These are phyloP conservation scores for Fusarium sp. DNA, from an alignment of 2,329 filamentous ascomycete species.

Conservation along the genomic window DNA sequence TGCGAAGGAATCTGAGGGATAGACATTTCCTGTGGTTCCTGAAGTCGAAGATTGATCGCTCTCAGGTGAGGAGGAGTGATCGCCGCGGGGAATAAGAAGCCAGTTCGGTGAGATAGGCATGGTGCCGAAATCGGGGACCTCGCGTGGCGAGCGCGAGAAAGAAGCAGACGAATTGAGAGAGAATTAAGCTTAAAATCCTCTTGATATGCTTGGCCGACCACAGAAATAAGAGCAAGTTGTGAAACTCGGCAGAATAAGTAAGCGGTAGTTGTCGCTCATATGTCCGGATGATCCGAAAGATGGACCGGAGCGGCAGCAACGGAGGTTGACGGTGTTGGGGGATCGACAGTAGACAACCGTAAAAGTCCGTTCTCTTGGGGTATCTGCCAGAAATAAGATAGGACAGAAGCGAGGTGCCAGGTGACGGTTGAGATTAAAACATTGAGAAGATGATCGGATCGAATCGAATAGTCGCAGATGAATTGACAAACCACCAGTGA, in stretches of 20 bases:
- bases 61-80: constrained; percentile 41
- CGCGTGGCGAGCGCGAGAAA: background rate
- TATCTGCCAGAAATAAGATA: background rate
- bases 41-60: constrained; percentile 27
- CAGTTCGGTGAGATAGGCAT: constrained; percentile 27
- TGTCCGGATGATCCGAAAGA: constrained; percentile 36
- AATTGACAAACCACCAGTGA: constrained; percentile 22
- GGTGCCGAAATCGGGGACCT: constrained; percentile 6
- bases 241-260: constrained; percentile 11
- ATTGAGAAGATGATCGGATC: constrained; percentile 1
- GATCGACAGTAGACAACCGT: constrained; percentile 29
- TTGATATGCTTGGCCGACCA: constrained; percentile 1
- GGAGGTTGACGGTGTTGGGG: constrained; percentile 22
- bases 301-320: constrained; percentile 28
- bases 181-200: constrained; percentile 25
- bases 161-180: background rate
- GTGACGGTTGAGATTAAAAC: background rate
- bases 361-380: constrained; percentile 6
- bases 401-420: background rate
- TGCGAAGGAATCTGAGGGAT: constrained; percentile 33
- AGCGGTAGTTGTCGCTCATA: constrained; percentile 17
- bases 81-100: constrained; percentile 30
- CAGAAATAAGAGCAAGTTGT: constrained; percentile 5
- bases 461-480: background rate
- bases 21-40: constrained; percentile 15